A percentile compares a stretch with the other conserved stretches of the same genome.
These are phyloP conservation scores for Kodamaea fungicola DNA, from an alignment of 1,139 yeast species.

Conservation along the genomic window DNA sequence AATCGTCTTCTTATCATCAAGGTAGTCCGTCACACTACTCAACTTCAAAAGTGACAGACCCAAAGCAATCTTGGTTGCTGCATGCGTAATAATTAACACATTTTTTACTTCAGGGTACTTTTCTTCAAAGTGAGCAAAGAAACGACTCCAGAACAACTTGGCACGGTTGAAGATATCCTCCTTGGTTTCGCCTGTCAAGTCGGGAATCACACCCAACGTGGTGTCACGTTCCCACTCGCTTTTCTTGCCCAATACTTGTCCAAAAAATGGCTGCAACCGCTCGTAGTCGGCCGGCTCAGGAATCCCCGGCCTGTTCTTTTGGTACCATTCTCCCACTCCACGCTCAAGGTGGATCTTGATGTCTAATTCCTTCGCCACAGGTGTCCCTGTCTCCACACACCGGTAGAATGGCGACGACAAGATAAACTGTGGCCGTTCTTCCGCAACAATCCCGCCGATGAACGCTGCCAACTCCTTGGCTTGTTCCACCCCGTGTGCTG, in stretches of 20 bases:
- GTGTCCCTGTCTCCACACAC: slow-evolving; percentile 79
- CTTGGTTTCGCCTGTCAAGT: slow-evolving; percentile 59
- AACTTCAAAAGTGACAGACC: slow-evolving; percentile 65
- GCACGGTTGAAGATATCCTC: slow-evolving; percentile 60
- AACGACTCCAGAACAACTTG: slow-evolving; percentile 42
- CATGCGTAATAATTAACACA: slow-evolving; percentile 70
- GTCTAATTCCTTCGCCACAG: slow-evolving; percentile 55
- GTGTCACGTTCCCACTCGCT: slow-evolving; percentile 42
- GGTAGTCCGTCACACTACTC: slow-evolving; percentile 41
- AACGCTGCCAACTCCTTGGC: slow-evolving; percentile 69
- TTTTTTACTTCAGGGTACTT: slow-evolving; percentile 53
- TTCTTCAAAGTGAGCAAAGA: slow-evolving; percentile 50
- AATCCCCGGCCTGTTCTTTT: slow-evolving; percentile 48
- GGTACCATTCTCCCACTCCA: slow-evolving; percentile 75
- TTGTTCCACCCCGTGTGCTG: slow-evolving; percentile 76
- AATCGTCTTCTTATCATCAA: slow-evolving; percentile 43
- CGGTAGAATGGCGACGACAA: slow-evolving; percentile 84
- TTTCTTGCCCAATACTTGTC: slow-evolving; percentile 36
- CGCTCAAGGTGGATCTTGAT: slow-evolving; percentile 61
- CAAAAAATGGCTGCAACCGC: slow-evolving; percentile 47
- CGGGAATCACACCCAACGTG: slow-evolving; percentile 50
- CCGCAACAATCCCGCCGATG: slow-evolving; percentile 30
- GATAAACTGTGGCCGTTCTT: slow-evolving; percentile 58
- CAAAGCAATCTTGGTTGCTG: slow-evolving; percentile 77
- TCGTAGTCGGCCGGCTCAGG: slow-evolving; percentile 59